Evolutionary conservation across 1,284 basidiomycete species (phyloP).

Genomic region (Porogramme epimiltina): DNA sequence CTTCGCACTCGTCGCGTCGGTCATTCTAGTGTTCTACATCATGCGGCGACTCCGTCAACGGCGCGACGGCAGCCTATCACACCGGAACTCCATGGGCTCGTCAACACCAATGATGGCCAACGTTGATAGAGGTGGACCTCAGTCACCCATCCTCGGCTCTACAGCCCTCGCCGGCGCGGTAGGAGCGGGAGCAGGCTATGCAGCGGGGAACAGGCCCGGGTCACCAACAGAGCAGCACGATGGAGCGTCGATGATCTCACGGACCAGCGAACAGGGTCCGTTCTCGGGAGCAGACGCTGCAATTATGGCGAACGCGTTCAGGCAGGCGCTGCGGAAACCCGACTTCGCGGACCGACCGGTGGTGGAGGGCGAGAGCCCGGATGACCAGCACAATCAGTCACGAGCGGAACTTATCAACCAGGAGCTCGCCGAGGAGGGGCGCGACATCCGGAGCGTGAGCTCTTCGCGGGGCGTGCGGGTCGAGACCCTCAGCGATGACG

Average conservation of each 20-base stretch:
- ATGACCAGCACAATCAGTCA: constrained; percentile 34
- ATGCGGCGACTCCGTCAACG: constrained; percentile 64
- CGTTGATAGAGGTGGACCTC: constrained; percentile 41
- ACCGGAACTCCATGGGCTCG: constrained; percentile 74
- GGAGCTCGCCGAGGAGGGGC: constrained; percentile 80
- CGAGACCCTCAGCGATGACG: constrained; percentile 64
- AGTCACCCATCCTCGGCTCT: constrained; percentile 50
- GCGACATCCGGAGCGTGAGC: constrained; percentile 78
- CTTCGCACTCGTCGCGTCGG: constrained; percentile 70
- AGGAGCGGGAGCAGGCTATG: constrained; percentile 34
- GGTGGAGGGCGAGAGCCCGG: constrained; percentile 69
- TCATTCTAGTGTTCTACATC: constrained; percentile 69
- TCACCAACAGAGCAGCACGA: constrained; percentile 50
- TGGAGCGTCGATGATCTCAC: constrained; percentile 69
- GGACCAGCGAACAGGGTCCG: constrained; percentile 60
- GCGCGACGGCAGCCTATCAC: constrained; percentile 48
- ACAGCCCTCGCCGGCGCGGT: constrained; percentile 30
- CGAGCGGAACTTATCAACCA: constrained; percentile 51
- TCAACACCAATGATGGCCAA: constrained; percentile 80
- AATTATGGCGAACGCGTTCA: constrained; percentile 87
- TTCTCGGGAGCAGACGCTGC: constrained; percentile 83
- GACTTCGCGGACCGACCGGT: constrained; percentile 70
- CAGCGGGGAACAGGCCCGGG: constrained; percentile 30
- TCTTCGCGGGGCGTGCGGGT: constrained; percentile 77
- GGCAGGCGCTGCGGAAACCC: constrained; percentile 80